phyloP scores from a whole-genome alignment of 768 basidiomycete genomes.

The Lentinula aciculospora region DNA sequence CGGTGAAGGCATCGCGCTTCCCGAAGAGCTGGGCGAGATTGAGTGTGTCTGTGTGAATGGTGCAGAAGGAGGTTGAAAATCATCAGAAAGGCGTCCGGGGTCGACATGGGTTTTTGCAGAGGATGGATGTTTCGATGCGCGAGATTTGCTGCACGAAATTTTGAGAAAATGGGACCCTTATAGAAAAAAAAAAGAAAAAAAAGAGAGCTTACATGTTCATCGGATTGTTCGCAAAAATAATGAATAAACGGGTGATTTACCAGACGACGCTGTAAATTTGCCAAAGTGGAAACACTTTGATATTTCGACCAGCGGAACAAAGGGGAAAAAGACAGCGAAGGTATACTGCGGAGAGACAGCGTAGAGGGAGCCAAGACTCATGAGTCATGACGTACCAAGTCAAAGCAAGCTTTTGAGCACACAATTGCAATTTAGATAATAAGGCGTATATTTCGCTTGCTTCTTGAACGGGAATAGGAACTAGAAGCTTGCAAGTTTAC shows the following conservation, averaged over 20 bases:
- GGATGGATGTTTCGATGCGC: not conserved
- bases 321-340: not conserved
- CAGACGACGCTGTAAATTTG: too few relatives aligned
- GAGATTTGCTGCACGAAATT: not conserved
- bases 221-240: not conserved
- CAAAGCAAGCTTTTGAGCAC: not conserved
- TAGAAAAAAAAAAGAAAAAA: not conserved
- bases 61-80: not conserved
- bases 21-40: not conserved
- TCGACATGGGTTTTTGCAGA: not conserved
- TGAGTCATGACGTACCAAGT: not conserved
- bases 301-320: too few relatives aligned
- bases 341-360: not conserved
- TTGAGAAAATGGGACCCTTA: not conserved
- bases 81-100: not conserved
- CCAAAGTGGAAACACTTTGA: too few relatives aligned
- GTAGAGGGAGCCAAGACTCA: not conserved
- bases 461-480: not conserved
- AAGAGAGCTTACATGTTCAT: not conserved
- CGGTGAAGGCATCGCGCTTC: not conserved
- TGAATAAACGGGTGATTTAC: not conserved
- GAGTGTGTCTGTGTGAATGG: not conserved
- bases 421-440: not conserved
- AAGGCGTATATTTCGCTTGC: not conserved
- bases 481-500: too few relatives aligned